These are phyloP conservation scores for Micromonas commoda DNA, from an alignment of 139 green algal species.

Conservation along the genomic window DNA sequence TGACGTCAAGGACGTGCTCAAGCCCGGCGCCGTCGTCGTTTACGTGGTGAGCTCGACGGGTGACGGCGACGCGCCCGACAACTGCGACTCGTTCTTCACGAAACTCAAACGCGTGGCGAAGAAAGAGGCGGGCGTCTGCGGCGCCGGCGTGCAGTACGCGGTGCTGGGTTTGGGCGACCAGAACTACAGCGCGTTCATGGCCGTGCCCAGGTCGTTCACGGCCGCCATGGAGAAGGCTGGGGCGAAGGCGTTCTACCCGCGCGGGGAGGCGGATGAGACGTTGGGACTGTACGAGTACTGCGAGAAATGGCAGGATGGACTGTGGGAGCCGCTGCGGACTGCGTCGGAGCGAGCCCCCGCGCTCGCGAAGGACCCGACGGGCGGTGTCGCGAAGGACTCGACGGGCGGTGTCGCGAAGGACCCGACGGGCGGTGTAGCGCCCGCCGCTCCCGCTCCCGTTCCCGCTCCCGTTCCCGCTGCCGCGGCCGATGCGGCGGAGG, in stretches of 20 bases:
- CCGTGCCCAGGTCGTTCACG: slow-evolving; percentile 61
- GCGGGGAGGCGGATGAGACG: slow-evolving; percentile 26
- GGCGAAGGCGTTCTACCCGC: slow-evolving; percentile 61
- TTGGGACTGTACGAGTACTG: slow-evolving; percentile 47
- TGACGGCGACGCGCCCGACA: slow-evolving; percentile 92
- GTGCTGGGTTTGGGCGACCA: slow-evolving; percentile 87
- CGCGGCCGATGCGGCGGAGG: slow-evolving; percentile 8
- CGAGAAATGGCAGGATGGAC: slow-evolving; percentile 68
- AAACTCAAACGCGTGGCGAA: slow-evolving; percentile 36
- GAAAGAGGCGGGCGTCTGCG: slow-evolving; percentile 33
- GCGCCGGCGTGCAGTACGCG: slow-evolving; percentile 66
- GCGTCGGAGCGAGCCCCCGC: slow-evolving; percentile 2
- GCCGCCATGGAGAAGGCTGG: slow-evolving; percentile 67
- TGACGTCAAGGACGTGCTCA: slow-evolving; percentile 52
- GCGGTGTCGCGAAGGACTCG: not conserved
- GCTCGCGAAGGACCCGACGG: not conserved
- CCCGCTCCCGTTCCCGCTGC: not conserved
- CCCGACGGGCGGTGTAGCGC: not conserved
- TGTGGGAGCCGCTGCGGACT: slow-evolving; percentile 59
- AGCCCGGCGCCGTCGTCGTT: slow-evolving; percentile 45
- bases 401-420: not conserved
- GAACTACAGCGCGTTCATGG: slow-evolving; percentile 95
- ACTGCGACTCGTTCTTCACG: slow-evolving; percentile 65
- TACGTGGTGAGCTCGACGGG: slow-evolving; percentile 65
- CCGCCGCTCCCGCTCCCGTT: not conserved